A percentile compares a stretch with the other conserved stretches of the same genome.
Evolutionary conservation across 75 land plant species (phyloP).

Genomic region (Larix kaempferi): DNA sequence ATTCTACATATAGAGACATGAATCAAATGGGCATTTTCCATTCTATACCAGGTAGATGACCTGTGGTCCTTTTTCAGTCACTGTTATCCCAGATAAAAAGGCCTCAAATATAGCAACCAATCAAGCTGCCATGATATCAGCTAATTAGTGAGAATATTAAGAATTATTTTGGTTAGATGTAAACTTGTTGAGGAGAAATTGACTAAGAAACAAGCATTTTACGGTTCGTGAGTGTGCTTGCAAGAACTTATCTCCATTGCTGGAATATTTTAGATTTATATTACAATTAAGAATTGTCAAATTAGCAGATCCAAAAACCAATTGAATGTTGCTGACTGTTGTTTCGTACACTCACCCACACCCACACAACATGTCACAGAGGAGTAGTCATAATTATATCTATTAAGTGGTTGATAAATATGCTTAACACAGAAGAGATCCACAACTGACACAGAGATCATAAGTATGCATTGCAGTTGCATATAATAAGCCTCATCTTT

Average conservation of each 20-base stretch:
- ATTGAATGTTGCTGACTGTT: background rate
- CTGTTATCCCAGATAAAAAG: background rate
- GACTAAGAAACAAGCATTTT: background rate
- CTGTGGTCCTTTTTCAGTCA: background rate
- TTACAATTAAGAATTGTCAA: background rate
- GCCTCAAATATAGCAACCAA: background rate
- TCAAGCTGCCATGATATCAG: background rate
- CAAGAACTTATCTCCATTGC: background rate
- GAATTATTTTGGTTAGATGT: background rate
- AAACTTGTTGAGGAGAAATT: background rate
- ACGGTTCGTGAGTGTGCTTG: background rate
- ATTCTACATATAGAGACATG: background rate
- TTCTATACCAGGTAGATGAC: background rate
- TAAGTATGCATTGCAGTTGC: background rate
- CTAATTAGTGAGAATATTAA: background rate
- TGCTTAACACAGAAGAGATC: background rate
- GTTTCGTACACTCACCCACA: background rate
- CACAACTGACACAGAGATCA: background rate
- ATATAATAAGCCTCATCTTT: background rate
- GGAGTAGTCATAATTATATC: background rate
- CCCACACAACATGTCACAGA: background rate
- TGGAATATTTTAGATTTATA: background rate
- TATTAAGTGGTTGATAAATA: background rate
- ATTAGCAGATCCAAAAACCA: background rate
- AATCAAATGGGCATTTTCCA: background rate